Evolutionary conservation across 2,329 filamentous ascomycete species (phyloP), one percentile per base, ranked within the genome.

Genomic region (Neofusicoccum sp.): DNA sequence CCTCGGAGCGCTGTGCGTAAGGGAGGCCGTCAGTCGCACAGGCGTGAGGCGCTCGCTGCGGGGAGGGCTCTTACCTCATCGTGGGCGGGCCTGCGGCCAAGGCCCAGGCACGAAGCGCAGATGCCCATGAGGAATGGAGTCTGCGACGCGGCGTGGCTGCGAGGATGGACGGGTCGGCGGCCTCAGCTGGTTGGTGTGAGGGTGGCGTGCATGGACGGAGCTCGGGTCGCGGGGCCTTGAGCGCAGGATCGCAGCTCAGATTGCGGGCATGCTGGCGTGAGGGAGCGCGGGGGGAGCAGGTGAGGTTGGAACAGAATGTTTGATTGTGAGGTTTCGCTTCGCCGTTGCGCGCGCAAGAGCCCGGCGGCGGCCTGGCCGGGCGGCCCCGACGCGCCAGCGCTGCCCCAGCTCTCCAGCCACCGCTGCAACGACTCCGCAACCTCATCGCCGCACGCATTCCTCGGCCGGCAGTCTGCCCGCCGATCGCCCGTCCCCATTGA

Each of bases 21-120:
- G 56, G 58, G 58, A 28, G 37, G n/a, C 47, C 62, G 56, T 56
- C 49, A 58, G 61, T 47, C 45, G 45, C 50, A 58, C 47, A 59
- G 31, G 33, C 37, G 29, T 31, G 22, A 6, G n/a, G 16, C 28
- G 14, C 22, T 45, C 14, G 33, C 31, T 44, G 48, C 22, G 33
- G 34, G 56, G 56, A 49, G 36, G 60, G 33, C 22, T 73, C 78
- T 72, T 65, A 81, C 80, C 64, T 81, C 78, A 59, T 74, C 71
- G 64, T 78, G 76, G 61, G 79, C 79, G 68, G 77, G 69, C 69
- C 75, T 74, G 66, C 78, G 76, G 64, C 76, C 74, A 50, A 76
- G 73, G 68, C 79, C 79, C 58, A 82, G 77, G 70, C 80, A 83
- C 59, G 80, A 82, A 59, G 77, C 73, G 73, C 80, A 83, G 70